A percentile compares a stretch with the other conserved stretches of the same genome.
Conservation (phyloP, 2,329 filamentous ascomycete species). For the Scedosporium minutisporum region DNA sequence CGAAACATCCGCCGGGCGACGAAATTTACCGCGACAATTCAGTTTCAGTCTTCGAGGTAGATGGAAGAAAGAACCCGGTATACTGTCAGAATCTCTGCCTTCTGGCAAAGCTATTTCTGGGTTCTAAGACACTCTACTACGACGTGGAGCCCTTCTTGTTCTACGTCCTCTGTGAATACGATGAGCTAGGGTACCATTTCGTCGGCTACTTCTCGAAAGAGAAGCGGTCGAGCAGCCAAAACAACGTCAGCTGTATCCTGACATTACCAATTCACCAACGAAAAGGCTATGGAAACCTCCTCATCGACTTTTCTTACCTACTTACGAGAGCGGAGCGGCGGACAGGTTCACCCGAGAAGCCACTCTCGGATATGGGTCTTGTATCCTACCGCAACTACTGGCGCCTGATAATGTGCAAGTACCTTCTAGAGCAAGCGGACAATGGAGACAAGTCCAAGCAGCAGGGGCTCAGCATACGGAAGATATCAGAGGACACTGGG, state of each 20-base stretch:
- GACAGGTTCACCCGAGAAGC: constrained; percentile 93
- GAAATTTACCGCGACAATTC: constrained; percentile 92
- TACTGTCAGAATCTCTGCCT: constrained; percentile 98
- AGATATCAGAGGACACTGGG: constrained; percentile 80
- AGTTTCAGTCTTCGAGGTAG: constrained; percentile 93
- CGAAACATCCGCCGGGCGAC: constrained; percentile 93
- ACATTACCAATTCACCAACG: constrained; percentile 94
- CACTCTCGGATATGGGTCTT: constrained; percentile 92
- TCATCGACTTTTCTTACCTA: constrained; percentile 98
- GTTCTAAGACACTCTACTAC: constrained; percentile 96
- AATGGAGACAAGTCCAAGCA: constrained; percentile 18
- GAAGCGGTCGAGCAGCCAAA: constrained; percentile 85
- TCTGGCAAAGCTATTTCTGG: constrained; percentile 92
- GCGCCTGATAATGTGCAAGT: constrained; percentile 79
- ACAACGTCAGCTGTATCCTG: constrained; percentile 96
- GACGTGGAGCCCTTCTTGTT: constrained; percentile 96
- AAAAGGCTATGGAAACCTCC: constrained; percentile 89
- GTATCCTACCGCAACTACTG: constrained; percentile 98
- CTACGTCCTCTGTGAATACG: constrained; percentile 92
- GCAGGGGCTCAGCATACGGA: constrained; percentile 46
- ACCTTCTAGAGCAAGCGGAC: constrained; percentile 49
- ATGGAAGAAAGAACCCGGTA: constrained; percentile 93
- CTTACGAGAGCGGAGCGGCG: constrained; percentile 88
- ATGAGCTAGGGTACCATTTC: constrained; percentile 86
- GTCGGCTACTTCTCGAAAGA: constrained; percentile 99